Evolutionary conservation across 176 grass and related monocot species (phyloP).

Genomic region (Musa acuminata): DNA sequence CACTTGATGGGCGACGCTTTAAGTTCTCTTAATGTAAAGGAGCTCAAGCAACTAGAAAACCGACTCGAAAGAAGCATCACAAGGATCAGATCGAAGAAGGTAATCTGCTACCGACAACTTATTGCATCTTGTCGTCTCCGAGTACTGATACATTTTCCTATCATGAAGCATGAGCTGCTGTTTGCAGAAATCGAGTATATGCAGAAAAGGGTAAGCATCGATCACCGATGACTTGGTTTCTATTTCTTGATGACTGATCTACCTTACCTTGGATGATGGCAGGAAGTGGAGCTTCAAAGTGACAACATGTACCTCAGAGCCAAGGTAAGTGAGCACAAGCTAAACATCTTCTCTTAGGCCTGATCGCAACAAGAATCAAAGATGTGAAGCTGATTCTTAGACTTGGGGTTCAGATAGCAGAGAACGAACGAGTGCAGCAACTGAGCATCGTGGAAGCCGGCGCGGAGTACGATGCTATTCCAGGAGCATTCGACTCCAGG

Average conservation of each 20-base stretch:
- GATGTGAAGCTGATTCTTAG: not conserved
- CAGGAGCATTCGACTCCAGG: constrained; percentile 42
- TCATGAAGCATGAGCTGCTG: constrained; percentile 59
- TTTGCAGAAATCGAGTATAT: constrained; percentile 57
- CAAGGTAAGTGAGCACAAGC: constrained; percentile 23
- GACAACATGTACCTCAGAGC: constrained; percentile 53
- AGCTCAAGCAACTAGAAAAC: constrained; percentile 68
- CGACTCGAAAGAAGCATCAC: constrained; percentile 70
- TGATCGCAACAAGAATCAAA: too few relatives aligned
- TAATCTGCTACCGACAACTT: constrained; percentile 4
- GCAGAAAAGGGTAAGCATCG: constrained; percentile 43
- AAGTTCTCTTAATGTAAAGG: constrained; percentile 42
- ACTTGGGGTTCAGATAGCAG: constrained; percentile 32
- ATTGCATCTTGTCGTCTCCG: too few relatives aligned
- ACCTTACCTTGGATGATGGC: not conserved
- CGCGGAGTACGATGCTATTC: constrained; percentile 22
- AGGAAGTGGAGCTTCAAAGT: constrained; percentile 68
- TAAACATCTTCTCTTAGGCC: not conserved
- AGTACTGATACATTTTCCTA: not conserved
- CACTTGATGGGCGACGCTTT: constrained; percentile 58
- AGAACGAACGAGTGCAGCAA: constrained; percentile 39
- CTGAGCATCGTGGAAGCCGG: constrained; percentile 26
- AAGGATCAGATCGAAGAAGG: constrained; percentile 69
- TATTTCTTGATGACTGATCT: not conserved
- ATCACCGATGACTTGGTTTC: not conserved